phyloP scores from a whole-genome alignment of 2,329 filamentous ascomycete genomes.

The Stemphylium vesicarium region DNA sequence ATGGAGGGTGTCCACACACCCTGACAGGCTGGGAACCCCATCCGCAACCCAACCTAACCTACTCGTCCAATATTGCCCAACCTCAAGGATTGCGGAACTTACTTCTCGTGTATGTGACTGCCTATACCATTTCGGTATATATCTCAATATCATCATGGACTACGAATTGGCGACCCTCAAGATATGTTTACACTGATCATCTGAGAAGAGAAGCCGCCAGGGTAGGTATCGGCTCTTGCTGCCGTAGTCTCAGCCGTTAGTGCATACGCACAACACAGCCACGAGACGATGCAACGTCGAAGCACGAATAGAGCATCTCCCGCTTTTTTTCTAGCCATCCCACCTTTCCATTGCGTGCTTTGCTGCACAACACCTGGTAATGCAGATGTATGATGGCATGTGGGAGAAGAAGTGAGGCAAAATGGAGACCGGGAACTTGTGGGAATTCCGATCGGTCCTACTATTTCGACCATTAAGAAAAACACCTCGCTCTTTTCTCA shows the following conservation, averaged over 20 bases:
- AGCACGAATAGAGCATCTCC: background rate
- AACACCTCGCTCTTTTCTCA: background rate
- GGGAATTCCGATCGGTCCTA: too few relatives aligned
- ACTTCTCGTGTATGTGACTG: background rate
- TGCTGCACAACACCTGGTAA: background rate
- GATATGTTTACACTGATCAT: too few relatives aligned
- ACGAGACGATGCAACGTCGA: background rate
- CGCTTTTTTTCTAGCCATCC: background rate
- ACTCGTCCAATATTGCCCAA: background rate
- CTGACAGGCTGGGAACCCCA: background rate
- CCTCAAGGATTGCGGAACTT: too few relatives aligned
- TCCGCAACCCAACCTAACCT: background rate
- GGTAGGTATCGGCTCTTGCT: background rate
- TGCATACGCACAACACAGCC: background rate
- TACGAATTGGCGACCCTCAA: too few relatives aligned
- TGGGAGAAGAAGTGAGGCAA: background rate
- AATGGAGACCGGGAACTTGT: too few relatives aligned
- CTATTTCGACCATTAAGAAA: too few relatives aligned
- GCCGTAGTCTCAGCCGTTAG: background rate
- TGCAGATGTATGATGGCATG: background rate
- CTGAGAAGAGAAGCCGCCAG: background rate
- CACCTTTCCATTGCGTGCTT: background rate
- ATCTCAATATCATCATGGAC: background rate
- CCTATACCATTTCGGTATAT: background rate
- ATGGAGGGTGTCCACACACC: constrained; percentile 2